Conservation (phyloP, 164 flowering plant species). For the Berberis thunbergii region DNA sequence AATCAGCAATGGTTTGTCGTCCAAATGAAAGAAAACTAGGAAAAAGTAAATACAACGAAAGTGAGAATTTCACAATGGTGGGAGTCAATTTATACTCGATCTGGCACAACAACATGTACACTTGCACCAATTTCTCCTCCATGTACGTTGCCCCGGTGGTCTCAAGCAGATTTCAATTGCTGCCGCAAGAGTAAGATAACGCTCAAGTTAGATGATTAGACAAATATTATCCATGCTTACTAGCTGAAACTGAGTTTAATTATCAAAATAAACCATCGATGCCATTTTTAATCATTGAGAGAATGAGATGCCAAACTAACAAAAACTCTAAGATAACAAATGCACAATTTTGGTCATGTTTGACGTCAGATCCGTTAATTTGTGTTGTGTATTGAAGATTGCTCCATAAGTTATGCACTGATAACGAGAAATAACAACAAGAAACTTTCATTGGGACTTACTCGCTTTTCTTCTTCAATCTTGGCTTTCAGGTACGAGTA, state of each 20-base stretch:
- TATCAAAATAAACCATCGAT: too few relatives aligned
- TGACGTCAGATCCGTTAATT: too few relatives aligned
- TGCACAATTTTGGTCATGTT: too few relatives aligned
- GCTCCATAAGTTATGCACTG: too few relatives aligned
- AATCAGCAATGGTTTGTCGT: constrained; percentile 19
- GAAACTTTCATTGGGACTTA: constrained; percentile 20
- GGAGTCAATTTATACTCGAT: constrained; percentile 2
- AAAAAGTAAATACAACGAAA: neutral
- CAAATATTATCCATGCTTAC: neutral
- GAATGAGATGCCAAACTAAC: too few relatives aligned
- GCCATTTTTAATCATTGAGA: too few relatives aligned
- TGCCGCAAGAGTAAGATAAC: constrained; percentile 19
- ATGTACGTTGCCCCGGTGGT: constrained; percentile 3
- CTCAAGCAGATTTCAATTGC: constrained; percentile 61
- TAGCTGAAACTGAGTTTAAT: too few relatives aligned
- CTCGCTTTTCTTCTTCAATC: constrained; percentile 90
- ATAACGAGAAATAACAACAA: too few relatives aligned
- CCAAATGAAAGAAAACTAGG: constrained; percentile 17
- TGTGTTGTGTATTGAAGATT: too few relatives aligned
- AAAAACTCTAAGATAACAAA: too few relatives aligned
- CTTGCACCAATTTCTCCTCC: constrained; percentile 15
- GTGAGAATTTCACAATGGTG: constrained; percentile 8
- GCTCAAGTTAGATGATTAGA: constrained; percentile 1
- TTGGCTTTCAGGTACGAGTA: constrained; percentile 87
- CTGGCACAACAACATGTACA: constrained; percentile 9